Evolutionary conservation across 345 rosid species (phyloP).

Genomic region (Sapria himalayana): DNA sequence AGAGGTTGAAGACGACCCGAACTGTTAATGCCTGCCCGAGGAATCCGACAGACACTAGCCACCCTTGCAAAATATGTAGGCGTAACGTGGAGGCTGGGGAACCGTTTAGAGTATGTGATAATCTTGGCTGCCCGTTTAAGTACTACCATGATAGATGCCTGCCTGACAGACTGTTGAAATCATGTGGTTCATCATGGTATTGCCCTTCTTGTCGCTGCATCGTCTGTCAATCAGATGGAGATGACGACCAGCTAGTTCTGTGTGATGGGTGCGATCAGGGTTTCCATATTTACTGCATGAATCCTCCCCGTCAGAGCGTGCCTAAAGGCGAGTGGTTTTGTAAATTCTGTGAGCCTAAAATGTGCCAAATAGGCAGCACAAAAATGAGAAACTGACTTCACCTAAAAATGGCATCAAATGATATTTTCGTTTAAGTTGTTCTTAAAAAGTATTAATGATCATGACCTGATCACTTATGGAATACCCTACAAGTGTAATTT

Average conservation of each 20-base stretch:
- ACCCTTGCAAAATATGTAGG: conserved; percentile 44
- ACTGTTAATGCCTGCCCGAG: conserved; percentile 12
- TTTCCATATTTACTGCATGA: conserved; percentile 73
- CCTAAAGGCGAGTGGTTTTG: conserved; percentile 79
- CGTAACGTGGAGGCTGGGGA: conserved; percentile 20
- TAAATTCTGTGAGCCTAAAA: conserved; percentile 36
- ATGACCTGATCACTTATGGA: no score
- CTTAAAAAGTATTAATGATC: no score
- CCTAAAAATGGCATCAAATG: no score
- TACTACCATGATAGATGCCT: conserved; percentile 70
- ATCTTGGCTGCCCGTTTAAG: conserved; percentile 37
- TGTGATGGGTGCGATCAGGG: conserved; percentile 91
- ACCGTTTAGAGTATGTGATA: conserved; percentile 34
- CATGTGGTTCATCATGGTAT: conserved; percentile 50
- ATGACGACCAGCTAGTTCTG: conserved; percentile 54
- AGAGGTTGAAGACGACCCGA: conserved; percentile 31
- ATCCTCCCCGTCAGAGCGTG: conserved; percentile 29
- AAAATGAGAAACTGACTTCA: conserved; percentile 21
- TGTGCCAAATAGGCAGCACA: conserved; percentile 24
- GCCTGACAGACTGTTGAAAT: conserved; percentile 36
- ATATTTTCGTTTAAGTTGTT: no score
- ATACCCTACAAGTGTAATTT: no score
- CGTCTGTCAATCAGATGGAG: conserved; percentile 50
- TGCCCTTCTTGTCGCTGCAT: conserved; percentile 90
- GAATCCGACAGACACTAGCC: conserved; percentile 7